phyloP scores from a whole-genome alignment of 2,329 filamentous ascomycete species.

The Cytospora schulzeri region DNA sequence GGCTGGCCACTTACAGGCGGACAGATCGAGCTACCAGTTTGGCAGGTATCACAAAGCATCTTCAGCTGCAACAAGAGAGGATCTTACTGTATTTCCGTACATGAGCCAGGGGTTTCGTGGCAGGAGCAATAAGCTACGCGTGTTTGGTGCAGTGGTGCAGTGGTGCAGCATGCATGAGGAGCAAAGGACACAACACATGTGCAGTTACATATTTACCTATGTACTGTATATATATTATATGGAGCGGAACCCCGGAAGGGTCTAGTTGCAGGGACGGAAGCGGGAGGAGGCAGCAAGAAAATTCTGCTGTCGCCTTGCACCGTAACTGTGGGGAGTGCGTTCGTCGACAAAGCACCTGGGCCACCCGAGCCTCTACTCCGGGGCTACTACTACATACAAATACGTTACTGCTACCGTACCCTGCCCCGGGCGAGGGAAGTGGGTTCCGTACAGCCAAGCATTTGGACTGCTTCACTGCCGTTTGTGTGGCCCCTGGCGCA shows the following conservation, averaged over 20 bases:
- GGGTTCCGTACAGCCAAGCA: not conserved
- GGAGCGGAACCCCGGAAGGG: not conserved
- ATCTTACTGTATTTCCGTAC: no score
- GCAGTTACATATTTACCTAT: no score
- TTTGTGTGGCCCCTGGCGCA: conserved; percentile 11
- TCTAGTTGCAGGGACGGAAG: conserved; percentile 2
- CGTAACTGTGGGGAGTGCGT: conserved; percentile 18
- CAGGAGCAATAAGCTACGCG: not conserved
- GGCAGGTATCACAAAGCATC: not conserved
- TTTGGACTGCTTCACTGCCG: conserved; percentile 3
- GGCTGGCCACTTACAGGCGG: not conserved
- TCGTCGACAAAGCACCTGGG: conserved; percentile 1
- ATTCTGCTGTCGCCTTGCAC: conserved; percentile 11
- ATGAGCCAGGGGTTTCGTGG: not conserved
- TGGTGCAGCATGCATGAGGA: not conserved
- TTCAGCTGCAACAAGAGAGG: not conserved
- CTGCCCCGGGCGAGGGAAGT: conserved; percentile 2
- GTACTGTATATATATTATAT: not conserved
- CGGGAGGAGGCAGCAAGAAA: conserved; percentile 13
- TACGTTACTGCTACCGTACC: conserved; percentile 12
- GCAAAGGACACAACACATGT: not conserved
- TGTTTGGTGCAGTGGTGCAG: not conserved
- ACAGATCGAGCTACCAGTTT: not conserved
- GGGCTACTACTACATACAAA: not conserved
- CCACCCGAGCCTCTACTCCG: not conserved